phyloP scores from a whole-genome alignment of 179 eudicot species.

The Camellia oleifera region DNA sequence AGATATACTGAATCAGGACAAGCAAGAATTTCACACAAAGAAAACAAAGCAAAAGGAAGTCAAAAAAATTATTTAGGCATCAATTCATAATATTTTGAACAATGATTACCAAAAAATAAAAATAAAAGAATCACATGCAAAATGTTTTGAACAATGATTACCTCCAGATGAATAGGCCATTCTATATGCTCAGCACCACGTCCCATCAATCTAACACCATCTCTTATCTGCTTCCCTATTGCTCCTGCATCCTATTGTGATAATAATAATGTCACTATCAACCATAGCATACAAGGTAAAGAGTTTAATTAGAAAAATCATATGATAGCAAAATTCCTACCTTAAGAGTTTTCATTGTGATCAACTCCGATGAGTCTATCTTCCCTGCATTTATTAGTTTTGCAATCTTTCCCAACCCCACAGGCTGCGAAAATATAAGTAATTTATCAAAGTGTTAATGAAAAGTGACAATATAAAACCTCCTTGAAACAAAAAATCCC shows the following conservation, averaged over 20 bases:
- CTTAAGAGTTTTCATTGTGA: conserved; percentile 95
- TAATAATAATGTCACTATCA: neutral
- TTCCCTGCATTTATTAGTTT: conserved; percentile 87
- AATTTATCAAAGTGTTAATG: neutral
- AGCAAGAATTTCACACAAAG: neutral
- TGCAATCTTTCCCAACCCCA: conserved; percentile 90
- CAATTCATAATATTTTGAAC: neutral
- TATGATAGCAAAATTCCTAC: conserved; percentile 22
- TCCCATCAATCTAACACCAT: conserved; percentile 94
- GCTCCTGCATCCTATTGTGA: conserved; percentile 73
- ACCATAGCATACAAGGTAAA: neutral
- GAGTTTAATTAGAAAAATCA: neutral
- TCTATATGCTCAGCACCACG: conserved; percentile 76
- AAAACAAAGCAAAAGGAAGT: neutral
- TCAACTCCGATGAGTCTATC: conserved; percentile 92
- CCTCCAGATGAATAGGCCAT: conserved; percentile 99
- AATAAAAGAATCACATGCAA: neutral
- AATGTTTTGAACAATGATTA: conserved; percentile 19
- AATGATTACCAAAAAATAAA: conserved; percentile 35
- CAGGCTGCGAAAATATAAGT: conserved; percentile 59
- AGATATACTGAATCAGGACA: neutral
- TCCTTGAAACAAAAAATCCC: neutral
- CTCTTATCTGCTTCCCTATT: conserved; percentile 84
- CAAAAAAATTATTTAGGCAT: too few species aligned
- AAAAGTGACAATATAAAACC: neutral